A percentile compares a stretch with the other conserved stretches of the same genome.
Conservation (phyloP, 179 eudicot genomes). For the Corrigiola litoralis region DNA sequence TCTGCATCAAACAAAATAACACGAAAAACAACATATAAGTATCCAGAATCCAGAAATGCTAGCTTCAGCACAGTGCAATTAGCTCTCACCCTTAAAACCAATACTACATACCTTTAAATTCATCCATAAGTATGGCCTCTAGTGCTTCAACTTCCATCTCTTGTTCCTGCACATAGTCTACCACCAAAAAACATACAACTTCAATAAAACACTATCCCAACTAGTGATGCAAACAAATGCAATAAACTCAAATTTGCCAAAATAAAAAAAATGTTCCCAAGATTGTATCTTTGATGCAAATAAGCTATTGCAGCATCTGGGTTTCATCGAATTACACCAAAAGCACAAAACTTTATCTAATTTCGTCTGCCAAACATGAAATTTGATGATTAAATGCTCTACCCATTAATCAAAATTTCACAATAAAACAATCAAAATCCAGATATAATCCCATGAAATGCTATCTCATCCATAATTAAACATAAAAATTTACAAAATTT, state of each 20-base stretch:
- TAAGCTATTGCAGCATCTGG: constrained; percentile 8
- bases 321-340: constrained; percentile 11
- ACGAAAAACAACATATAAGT: not conserved
- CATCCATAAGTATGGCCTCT: constrained; percentile 83
- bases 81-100: no score
- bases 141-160: constrained; percentile 96
- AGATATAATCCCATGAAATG: not conserved
- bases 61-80: not conserved
- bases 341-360: not conserved
- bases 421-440: not conserved
- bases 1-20: constrained; percentile 43
- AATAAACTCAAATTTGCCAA: no score
- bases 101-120: constrained; percentile 55
- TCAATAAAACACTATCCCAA: not conserved
- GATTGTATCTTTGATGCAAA: no score
- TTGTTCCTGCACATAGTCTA: constrained; percentile 80
- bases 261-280: no score
- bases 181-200: not conserved
- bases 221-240: not conserved
- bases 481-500: not conserved
- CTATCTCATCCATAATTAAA: not conserved
- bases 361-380: not conserved
- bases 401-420: not conserved
- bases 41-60: not conserved
- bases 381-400: not conserved